These are phyloP conservation scores for Neurospora intermedia DNA, from an alignment of 495 filamentous ascomycete genomes.

Conservation along the genomic window DNA sequence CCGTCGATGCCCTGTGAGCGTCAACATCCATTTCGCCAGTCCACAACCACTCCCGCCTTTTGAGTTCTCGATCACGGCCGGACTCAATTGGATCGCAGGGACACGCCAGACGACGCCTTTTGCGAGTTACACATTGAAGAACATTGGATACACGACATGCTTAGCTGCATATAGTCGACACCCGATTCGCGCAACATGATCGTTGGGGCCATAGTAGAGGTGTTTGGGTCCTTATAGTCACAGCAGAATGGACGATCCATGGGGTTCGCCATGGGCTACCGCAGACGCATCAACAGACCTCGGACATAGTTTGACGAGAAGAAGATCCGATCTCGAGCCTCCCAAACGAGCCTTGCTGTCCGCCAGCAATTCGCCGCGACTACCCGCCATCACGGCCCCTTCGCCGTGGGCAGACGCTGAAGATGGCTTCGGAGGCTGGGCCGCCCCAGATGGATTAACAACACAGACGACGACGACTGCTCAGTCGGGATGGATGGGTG, in stretches of 20 bases:
- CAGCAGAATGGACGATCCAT: slow-evolving; percentile 46
- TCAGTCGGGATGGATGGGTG: slow-evolving; percentile 28
- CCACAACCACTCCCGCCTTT: not conserved
- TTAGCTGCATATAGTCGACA: not conserved
- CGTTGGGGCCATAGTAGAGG: slow-evolving; percentile 4
- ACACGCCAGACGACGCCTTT: not conserved
- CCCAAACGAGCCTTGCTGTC: slow-evolving; percentile 36
- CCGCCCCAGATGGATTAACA: slow-evolving; percentile 12
- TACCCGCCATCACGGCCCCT: slow-evolving; percentile 17
- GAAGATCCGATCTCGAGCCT: slow-evolving; percentile 29
- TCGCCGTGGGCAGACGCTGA: slow-evolving; percentile 39
- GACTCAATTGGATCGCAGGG: not conserved
- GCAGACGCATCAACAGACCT: slow-evolving; percentile 23
- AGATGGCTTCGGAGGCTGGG: slow-evolving; percentile 33
- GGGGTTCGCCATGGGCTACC: slow-evolving; percentile 41
- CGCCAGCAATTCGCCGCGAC: slow-evolving; percentile 19
- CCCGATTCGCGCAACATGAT: slow-evolving; percentile 17
- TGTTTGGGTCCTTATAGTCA: not conserved
- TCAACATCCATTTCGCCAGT: not conserved
- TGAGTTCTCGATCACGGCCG: not conserved
- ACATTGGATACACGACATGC: slow-evolving; percentile 7
- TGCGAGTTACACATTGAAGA: not conserved
- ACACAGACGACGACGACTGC: slow-evolving; percentile 1
- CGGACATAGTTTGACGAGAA: slow-evolving; percentile 18
- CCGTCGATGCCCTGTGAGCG: not conserved